Conservation (phyloP, 2,329 filamentous ascomycete genomes). For the Ceratocystis colombiana region DNA sequence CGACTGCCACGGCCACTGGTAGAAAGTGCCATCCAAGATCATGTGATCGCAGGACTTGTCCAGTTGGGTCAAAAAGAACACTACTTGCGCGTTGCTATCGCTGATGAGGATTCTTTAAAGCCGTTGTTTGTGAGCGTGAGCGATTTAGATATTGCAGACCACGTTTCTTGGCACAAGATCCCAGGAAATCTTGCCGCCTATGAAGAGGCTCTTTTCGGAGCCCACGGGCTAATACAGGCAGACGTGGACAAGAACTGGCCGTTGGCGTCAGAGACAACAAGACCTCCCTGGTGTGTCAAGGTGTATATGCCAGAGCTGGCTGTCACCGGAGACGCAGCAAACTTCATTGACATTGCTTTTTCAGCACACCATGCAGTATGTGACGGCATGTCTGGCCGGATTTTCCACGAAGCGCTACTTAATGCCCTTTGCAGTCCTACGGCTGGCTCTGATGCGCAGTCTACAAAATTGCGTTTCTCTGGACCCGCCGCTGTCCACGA, state of each 20-base stretch:
- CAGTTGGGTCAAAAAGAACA: conserved; percentile 25
- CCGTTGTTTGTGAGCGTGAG: conserved; percentile 39
- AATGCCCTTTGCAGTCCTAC: conserved; percentile 33
- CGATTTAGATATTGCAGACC: conserved; percentile 37
- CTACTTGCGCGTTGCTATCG: conserved; percentile 42
- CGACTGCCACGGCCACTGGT: conserved; percentile 18
- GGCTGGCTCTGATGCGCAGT: background rate
- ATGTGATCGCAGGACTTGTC: background rate
- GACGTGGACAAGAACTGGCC: conserved; percentile 35
- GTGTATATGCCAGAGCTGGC: conserved; percentile 31
- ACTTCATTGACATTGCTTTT: conserved; percentile 38
- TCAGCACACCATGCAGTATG: conserved; percentile 44
- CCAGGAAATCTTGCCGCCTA: conserved; percentile 27
- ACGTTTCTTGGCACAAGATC: conserved; percentile 34
- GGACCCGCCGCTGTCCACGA: conserved; percentile 32
- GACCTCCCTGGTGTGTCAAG: conserved; percentile 41
- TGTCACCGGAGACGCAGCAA: background rate
- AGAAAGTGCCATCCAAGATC: background rate
- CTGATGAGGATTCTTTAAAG: conserved; percentile 36
- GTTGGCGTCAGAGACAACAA: conserved; percentile 32
- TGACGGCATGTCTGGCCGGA: conserved; percentile 41
- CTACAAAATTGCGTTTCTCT: conserved; percentile 31
- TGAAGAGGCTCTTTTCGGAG: conserved; percentile 30
- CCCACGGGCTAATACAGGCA: conserved; percentile 26
- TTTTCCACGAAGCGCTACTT: conserved; percentile 43